phyloP scores from a whole-genome alignment of 2,329 filamentous ascomycete species.

The Colletotrichum euphorbiae region DNA sequence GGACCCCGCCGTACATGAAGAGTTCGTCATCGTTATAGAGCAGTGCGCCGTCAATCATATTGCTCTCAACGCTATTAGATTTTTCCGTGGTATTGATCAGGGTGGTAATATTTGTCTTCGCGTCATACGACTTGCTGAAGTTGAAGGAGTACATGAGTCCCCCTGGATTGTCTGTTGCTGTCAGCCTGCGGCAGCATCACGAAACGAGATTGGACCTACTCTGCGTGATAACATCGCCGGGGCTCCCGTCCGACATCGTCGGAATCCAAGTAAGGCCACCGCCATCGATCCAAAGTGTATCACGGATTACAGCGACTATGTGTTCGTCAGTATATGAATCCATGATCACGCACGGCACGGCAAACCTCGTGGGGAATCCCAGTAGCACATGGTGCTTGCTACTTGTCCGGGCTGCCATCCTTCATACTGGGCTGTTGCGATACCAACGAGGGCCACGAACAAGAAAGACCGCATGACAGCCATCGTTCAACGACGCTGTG shows the following conservation, averaged over 20 bases:
- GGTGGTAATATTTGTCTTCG: conserved; percentile 62
- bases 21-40: conserved; percentile 73
- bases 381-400: conserved; percentile 70
- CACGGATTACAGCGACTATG: conserved; percentile 67
- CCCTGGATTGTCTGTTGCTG: conserved; percentile 58
- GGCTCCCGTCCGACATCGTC: conserved; percentile 59
- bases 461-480: conserved; percentile 39
- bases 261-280: conserved; percentile 66
- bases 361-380: conserved; percentile 60
- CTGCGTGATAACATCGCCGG: conserved; percentile 47
- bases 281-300: conserved; percentile 75
- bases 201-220: conserved; percentile 51
- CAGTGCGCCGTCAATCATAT: conserved; percentile 72
- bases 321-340: not conserved
- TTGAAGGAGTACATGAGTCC: conserved; percentile 69
- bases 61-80: conserved; percentile 64
- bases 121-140: conserved; percentile 67
- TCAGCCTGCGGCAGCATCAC: conserved; percentile 38
- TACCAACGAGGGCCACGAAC: conserved; percentile 45
- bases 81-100: conserved; percentile 64
- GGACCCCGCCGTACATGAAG: conserved; percentile 71
- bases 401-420: conserved; percentile 63
- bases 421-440: conserved; percentile 55
- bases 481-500: conserved; percentile 1
- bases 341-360: not conserved